Evolutionary conservation across 1,284 basidiomycete species (phyloP), one percentile per base, ranked within the genome.

Genomic region (Pseudozyma sp.): DNA sequence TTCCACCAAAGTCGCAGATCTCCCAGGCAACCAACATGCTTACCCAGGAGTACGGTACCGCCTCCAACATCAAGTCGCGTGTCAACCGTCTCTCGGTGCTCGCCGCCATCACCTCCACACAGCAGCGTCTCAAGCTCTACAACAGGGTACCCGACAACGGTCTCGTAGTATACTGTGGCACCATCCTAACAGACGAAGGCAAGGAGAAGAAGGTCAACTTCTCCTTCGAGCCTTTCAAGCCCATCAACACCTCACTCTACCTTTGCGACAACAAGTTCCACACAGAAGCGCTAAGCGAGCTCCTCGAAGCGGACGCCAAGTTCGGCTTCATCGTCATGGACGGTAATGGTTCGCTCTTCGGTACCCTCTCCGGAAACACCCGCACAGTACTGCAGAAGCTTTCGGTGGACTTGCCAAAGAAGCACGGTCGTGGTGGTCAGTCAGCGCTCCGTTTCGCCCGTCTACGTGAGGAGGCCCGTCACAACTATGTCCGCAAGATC

Each of bases 251-350:
- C 24, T 84, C 82, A 10, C 90, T 99, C 50, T 99, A 99, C 87
- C 92, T 98, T 54, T 99, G 97, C 85, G 97, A 99, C 88, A 97
- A 97, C 88, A 97, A 98, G 86, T 99, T 99, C 88, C 96, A 98
- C 87, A 98, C 97, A 5, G 97, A 98, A 84, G 94, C 95, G 0
- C 89, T 99, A 37, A 92, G 93, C 51, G 97, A 99, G 85, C 90
- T 99, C 53, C 89, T 99, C 77, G 97, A 99, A 87, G 94, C 93
- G 34, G 97, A 99, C 85, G 93, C 94, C 76, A 93, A 94, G 83
- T 99, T 98, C 85, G 97, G 95, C 34, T 99, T 99, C 88, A 97
- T 99, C 85, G 92, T 99, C 84, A 99, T 99, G 97, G 95, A 96
- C 85, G 95, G 94, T 87, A 96, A 95, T 85, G 94, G 94, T 39